These are phyloP conservation scores for Lactuca sativa DNA, from an alignment of 129 eudicot genomes.

Conservation along the genomic window DNA sequence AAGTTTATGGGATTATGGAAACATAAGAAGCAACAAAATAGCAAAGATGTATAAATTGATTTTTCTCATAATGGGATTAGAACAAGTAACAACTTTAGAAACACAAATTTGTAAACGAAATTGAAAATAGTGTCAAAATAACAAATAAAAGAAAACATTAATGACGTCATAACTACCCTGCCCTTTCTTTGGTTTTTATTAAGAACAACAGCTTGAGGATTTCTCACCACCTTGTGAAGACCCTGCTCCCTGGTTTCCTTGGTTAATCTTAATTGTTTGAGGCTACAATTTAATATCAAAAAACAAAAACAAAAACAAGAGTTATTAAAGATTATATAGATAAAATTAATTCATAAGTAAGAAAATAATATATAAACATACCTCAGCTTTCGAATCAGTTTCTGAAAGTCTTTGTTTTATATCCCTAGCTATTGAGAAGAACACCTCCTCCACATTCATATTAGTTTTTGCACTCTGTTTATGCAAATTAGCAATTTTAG, in stretches of 20 bases:
- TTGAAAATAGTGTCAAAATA: slow-evolving; percentile 14
- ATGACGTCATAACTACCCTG: slow-evolving; percentile 26
- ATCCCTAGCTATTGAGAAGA: slow-evolving; percentile 79
- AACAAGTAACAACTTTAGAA: slow-evolving; percentile 38
- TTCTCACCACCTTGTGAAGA: slow-evolving; percentile 57
- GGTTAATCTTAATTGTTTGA: slow-evolving; percentile 63
- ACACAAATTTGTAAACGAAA: slow-evolving; percentile 37
- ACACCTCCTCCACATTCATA: slow-evolving; percentile 87
- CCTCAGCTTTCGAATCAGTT: slow-evolving; percentile 79
- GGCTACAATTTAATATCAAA: slow-evolving; percentile 44
- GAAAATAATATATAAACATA: slow-evolving; percentile 10
- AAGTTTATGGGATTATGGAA: background rate
- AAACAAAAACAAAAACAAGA: background rate
- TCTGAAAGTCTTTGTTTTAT: slow-evolving; percentile 89
- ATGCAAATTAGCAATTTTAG: slow-evolving; percentile 4
- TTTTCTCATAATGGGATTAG: slow-evolving; percentile 29
- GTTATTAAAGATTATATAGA: too few relatives aligned
- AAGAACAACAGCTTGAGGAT: slow-evolving; percentile 63
- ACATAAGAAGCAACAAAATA: slow-evolving; percentile 21
- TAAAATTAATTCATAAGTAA: background rate
- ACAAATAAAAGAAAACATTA: slow-evolving; percentile 39
- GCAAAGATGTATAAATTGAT: slow-evolving; percentile 30
- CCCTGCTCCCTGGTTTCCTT: slow-evolving; percentile 60
- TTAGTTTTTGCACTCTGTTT: slow-evolving; percentile 89
- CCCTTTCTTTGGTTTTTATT: background rate